Base-by-base conservation (phyloP, 1,284 basidiomycete genomes). In the Cryptococcus maquisensis region DNA sequence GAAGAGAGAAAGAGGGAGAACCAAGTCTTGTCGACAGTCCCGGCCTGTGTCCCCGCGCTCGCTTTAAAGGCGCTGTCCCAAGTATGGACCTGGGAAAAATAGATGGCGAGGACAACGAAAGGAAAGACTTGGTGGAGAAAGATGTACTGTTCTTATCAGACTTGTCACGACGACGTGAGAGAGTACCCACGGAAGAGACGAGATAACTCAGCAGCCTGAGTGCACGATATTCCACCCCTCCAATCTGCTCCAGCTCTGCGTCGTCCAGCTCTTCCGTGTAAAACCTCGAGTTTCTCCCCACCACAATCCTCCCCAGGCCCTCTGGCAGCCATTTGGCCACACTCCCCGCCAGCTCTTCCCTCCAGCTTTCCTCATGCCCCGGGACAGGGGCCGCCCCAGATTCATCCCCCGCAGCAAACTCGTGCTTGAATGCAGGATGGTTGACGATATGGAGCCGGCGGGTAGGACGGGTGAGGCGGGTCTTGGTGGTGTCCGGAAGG, bases 221-320 rank as follows among this genome's bases (percentile, higher is more conserved):
- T 15, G 68, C 69, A n/a, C 64, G 48, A 42, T 70, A 72, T 47
- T 72, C 69, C 13, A 72, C 63, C 2, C 65, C 67, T 1, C 68
- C 68, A 39, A 72, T 60, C 54, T 66, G 56, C 41, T 70, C 65
- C 45, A 72, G 43, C 39, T 68, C 65, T 10, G 69, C 67, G 49
- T 68, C 65, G 32, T 68, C 63, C 44, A 72, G 59, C 48, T 69
- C 68, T 48, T 72, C 69, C 3, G 66, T 60, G 52, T 59, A 72
- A 49, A 72, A 70, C 4, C 65, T 57, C 39, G 63, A 65, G 46
- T 72, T 72, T 15, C 69, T 40, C 2, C 69, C 69, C 12, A 71
- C 59, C 3, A 71, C 66, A 20, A 71, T 40, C 4, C 60, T 60
- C 4, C 50, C 36, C 40, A 71, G 39, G 0, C 56, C 58, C 8